Base-by-base conservation (phyloP, 768 basidiomycete genomes). In the Suillus luteus region DNA sequence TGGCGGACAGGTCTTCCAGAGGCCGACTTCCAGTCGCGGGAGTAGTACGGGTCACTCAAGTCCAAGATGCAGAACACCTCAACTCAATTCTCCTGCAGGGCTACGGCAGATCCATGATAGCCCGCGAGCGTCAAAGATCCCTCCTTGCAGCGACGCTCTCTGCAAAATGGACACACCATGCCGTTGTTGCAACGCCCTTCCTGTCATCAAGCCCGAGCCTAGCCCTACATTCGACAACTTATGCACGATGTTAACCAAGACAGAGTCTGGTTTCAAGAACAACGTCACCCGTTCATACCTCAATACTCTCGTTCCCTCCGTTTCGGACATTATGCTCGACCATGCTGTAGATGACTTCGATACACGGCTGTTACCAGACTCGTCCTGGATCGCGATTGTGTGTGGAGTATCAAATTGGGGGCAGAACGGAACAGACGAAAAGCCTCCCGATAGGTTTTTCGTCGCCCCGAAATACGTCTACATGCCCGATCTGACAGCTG, bases 401-500 rank as follows among this genome's bases (percentile, higher is more conserved):
- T 93, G 91, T 68, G 91, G 91, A 5, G 85, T 89, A 38, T 82
- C 88, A 24, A 86, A 86, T 64, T 83, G 83, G 79, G 73, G 71
- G 37, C 61, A 63, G 17, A 46, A 55, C 7, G 70, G 70, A 15
- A 72, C 74, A 31, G 66, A 72, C 11, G 79, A 77, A 59, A 44
- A 35, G 10, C 72, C 92, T 15, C 91, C 91, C 0, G 84, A 87
- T 12, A 81, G 82, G 19, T 92, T 93, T 75, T 93, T 83, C 68
- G 85, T 92, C 46, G 91, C 90, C 2, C 91, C 90, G 40, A 81
- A 80, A 72, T 86, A 91, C 68, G 85, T 92, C 43, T 92, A 92
- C 73, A 92, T 93, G 87, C 92, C 92, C 19, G 90, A 93, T 73
- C 72, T 93, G 66, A 91, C 86, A 33, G 89, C 89, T 1, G 81